A percentile compares a stretch with the other conserved stretches of the same genome.
Conservation (phyloP, 768 basidiomycete genomes). For the Leccinum longicurvipes region DNA sequence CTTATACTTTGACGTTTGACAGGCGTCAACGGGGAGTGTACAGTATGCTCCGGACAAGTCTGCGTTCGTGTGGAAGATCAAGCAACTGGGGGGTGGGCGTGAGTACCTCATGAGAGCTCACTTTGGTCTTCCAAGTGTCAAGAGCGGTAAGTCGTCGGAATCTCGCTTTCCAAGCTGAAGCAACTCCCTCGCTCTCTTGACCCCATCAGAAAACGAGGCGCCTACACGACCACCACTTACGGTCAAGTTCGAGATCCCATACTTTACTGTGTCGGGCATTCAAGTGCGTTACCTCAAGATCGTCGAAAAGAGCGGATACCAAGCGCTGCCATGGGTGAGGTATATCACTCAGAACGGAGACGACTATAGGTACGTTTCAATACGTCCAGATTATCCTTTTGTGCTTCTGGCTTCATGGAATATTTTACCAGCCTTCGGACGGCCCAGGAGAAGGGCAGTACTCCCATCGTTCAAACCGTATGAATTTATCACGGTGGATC, state of each 20-base stretch:
- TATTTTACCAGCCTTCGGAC: constrained; percentile 50
- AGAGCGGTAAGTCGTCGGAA: constrained; percentile 59
- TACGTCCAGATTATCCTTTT: too few species aligned
- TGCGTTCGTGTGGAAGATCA: constrained; percentile 99
- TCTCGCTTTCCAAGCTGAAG: not conserved
- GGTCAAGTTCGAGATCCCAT: constrained; percentile 97
- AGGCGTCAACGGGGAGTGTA: constrained; percentile 94
- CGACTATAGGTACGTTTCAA: constrained; percentile 69
- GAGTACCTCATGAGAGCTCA: constrained; percentile 99
- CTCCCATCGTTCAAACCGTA: constrained; percentile 46
- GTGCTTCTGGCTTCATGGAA: not conserved
- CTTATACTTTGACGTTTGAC: not conserved
- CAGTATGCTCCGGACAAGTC: constrained; percentile 98
- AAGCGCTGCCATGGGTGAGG: constrained; percentile 93
- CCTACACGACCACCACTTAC: constrained; percentile 88
- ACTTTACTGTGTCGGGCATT: constrained; percentile 96
- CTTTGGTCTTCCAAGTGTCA: constrained; percentile 93
- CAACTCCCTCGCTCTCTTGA: not conserved
- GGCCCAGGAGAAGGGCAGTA: constrained; percentile 70
- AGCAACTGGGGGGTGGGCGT: constrained; percentile 91
- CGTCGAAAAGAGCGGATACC: constrained; percentile 97
- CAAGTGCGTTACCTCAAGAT: constrained; percentile 98
- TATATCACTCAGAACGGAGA: constrained; percentile 93
- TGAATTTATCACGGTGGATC: constrained; percentile 1
- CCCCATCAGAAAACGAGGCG: constrained; percentile 53